A percentile compares a stretch with the other conserved stretches of the same genome.
Conservation (phyloP, 768 basidiomycete genomes). For the Paxillus involutus region DNA sequence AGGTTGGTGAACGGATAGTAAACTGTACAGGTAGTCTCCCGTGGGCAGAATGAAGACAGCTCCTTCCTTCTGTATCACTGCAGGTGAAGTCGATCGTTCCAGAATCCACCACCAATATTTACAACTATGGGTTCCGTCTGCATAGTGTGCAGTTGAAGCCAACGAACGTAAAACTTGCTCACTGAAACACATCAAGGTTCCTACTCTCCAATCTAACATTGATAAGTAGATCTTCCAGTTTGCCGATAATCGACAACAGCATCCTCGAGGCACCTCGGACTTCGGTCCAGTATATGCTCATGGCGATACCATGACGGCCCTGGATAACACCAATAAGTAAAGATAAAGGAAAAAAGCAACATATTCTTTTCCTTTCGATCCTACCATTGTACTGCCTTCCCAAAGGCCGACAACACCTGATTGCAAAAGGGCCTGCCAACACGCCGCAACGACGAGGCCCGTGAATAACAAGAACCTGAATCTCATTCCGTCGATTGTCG, state of each 20-base stretch:
- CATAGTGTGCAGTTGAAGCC: too few relatives aligned
- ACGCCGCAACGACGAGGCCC: conserved; percentile 27
- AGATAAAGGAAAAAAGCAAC: background rate
- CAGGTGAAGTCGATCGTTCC: too few relatives aligned
- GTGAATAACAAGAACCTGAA: background rate
- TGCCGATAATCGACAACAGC: background rate
- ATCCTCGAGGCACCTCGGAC: background rate
- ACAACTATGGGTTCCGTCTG: too few relatives aligned
- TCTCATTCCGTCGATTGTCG: background rate
- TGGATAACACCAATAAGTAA: background rate
- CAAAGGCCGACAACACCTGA: conserved; percentile 10
- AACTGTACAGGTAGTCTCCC: background rate
- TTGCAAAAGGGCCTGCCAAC: conserved; percentile 8
- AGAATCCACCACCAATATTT: too few relatives aligned
- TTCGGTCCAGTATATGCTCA: background rate
- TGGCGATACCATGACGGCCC: background rate
- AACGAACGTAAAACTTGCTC: too few relatives aligned
- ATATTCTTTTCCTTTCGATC: background rate
- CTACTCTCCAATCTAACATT: too few relatives aligned
- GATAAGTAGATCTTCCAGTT: background rate
- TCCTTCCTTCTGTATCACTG: too few relatives aligned
- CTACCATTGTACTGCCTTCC: background rate
- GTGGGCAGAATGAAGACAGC: too few relatives aligned
- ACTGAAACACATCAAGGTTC: background rate
- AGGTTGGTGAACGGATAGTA: background rate